These are phyloP conservation scores for Pharus latifolius DNA, from an alignment of 176 grass and related monocot genomes.

Conservation along the genomic window DNA sequence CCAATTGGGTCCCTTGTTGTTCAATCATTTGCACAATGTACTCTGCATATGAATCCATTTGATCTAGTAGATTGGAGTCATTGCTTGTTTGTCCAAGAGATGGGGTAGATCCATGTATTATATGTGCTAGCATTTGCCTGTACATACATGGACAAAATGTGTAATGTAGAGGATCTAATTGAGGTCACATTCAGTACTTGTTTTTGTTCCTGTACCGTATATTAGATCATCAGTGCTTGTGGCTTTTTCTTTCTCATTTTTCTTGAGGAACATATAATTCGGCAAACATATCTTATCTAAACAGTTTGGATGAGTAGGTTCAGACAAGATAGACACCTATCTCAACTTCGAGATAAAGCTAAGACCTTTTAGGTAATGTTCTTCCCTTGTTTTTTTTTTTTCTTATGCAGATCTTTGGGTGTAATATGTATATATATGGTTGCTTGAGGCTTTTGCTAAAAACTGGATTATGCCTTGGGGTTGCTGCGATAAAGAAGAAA, in stretches of 20 bases:
- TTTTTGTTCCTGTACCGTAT: not conserved
- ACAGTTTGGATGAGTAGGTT: not conserved
- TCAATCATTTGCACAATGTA: constrained; percentile 13
- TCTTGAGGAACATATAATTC: not conserved
- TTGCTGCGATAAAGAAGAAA: too few relatives aligned
- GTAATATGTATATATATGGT: too few relatives aligned
- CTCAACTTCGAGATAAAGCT: not conserved
- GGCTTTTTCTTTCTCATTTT: not conserved
- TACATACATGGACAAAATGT: not conserved
- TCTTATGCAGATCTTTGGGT: not conserved
- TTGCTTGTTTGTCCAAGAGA: not conserved
- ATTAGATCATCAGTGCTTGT: not conserved
- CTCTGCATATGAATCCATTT: constrained; percentile 3
- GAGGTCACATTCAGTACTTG: not conserved
- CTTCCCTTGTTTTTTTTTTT: not conserved
- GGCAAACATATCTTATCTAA: constrained; percentile 3
- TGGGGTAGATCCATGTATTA: constrained; percentile 2
- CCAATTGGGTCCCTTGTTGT: not conserved
- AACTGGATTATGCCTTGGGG: too few relatives aligned
- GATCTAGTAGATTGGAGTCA: not conserved
- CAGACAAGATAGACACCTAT: not conserved
- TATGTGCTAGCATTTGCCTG: not conserved
- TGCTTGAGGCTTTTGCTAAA: too few relatives aligned
- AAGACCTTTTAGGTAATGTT: not conserved
- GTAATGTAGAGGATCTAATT: not conserved